Evolutionary conservation across 2,329 filamentous ascomycete genomes (phyloP).

Genomic region (Colletotrichum higginsianum): DNA sequence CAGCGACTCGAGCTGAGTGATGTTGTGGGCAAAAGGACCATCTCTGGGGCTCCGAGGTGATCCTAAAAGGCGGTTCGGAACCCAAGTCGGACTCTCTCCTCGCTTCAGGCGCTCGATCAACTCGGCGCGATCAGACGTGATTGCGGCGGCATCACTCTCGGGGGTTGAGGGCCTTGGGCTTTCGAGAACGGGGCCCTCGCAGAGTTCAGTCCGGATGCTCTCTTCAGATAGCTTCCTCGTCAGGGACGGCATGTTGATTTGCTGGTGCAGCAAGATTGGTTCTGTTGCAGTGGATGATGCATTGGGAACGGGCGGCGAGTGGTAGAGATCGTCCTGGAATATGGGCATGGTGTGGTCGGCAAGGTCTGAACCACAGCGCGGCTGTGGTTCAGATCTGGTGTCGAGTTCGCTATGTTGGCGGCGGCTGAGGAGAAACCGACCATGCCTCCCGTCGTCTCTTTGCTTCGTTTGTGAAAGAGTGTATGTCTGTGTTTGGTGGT

Average conservation of each 20-base stretch:
- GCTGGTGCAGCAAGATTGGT: conserved; percentile 2
- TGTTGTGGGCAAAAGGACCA: conserved; percentile 15
- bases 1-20: conserved; percentile 53
- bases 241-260: conserved; percentile 38
- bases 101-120: conserved; percentile 89
- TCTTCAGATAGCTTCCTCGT: conserved; percentile 68
- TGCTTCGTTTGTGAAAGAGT: neutral
- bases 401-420: conserved; percentile 39
- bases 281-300: conserved; percentile 12
- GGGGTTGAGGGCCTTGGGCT: conserved; percentile 53
- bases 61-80: conserved; percentile 73
- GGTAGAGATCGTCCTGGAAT: conserved; percentile 67
- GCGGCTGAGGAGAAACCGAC: conserved; percentile 12
- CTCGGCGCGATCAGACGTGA: conserved; percentile 77
- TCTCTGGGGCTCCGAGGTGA: conserved; percentile 15
- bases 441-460: conserved; percentile 29
- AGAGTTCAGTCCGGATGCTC: conserved; percentile 73
- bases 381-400: conserved; percentile 45
- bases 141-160: conserved; percentile 47
- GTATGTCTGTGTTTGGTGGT: no score
- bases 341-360: conserved; percentile 66
- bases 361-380: conserved; percentile 53
- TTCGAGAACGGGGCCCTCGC: conserved; percentile 69
- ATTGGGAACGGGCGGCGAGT: conserved; percentile 46
- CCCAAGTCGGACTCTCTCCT: conserved; percentile 82